Evolutionary conservation across 768 basidiomycete genomes (phyloP).

Genomic region (Tubosaeta sp.): DNA sequence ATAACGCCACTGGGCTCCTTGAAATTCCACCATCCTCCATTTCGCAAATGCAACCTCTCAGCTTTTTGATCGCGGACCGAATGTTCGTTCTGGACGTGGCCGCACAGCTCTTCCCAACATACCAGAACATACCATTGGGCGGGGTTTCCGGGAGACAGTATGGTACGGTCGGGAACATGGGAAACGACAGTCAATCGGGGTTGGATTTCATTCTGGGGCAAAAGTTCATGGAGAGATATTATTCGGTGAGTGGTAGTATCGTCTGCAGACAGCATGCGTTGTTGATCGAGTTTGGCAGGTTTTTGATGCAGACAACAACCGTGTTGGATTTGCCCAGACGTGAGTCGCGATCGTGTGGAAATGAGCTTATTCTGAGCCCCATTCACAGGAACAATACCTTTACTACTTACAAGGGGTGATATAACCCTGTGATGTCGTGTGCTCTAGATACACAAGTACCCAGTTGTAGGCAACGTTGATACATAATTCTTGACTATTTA

Average conservation of each 20-base stretch:
- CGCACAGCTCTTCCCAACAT: conserved; percentile 11
- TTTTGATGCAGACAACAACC: conserved; percentile 10
- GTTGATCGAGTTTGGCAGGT: conserved; percentile 3
- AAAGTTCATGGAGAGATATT: conserved; percentile 17
- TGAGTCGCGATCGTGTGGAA: conserved; percentile 7
- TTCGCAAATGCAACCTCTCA: conserved; percentile 9
- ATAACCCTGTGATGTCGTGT: background rate
- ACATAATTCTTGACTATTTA: background rate
- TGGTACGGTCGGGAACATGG: conserved; percentile 1
- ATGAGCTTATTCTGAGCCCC: background rate
- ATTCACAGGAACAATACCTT: conserved; percentile 19
- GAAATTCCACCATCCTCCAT: conserved; percentile 14
- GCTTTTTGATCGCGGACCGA: conserved; percentile 6
- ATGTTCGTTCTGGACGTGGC: conserved; percentile 10
- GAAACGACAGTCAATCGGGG: conserved; percentile 2
- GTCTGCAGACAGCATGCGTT: background rate
- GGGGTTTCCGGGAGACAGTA: conserved; percentile 8
- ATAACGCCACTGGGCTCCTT: conserved; percentile 2
- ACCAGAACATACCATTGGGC: conserved; percentile 9
- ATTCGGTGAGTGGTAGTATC: conserved; percentile 5
- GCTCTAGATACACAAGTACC: background rate
- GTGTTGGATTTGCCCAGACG: conserved; percentile 18
- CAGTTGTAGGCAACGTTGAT: background rate
- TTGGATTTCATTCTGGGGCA: conserved; percentile 16
- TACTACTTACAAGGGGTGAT: conserved; percentile 3